Evolutionary conservation across 805 yeast species (phyloP).

Genomic region (Nakazawaea sp.): DNA sequence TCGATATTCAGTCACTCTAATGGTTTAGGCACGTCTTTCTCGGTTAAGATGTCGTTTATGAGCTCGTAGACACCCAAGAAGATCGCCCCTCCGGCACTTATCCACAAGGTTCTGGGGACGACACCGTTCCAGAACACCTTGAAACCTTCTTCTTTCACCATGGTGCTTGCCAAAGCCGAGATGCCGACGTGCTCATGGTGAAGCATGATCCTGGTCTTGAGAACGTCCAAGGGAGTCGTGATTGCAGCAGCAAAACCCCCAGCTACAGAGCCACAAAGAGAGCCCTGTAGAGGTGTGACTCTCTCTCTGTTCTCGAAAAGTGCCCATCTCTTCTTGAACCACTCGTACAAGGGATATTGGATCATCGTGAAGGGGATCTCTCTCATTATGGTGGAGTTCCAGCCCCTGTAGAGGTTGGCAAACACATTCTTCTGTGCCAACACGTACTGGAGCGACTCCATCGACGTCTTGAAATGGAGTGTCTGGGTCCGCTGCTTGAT

Average conservation of each 20-base stretch:
- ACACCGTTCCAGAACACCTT: slow-evolving; percentile 73
- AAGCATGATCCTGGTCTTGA: slow-evolving; percentile 84
- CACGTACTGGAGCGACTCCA: slow-evolving; percentile 58
- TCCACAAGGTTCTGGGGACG: slow-evolving; percentile 97
- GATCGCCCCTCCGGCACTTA: slow-evolving; percentile 96
- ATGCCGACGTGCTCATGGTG: slow-evolving; percentile 42
- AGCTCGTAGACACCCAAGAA: slow-evolving; percentile 91
- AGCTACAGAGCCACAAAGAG: slow-evolving; percentile 75
- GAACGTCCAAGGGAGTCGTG: slow-evolving; percentile 75
- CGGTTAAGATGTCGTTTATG: slow-evolving; percentile 28
- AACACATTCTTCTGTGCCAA: slow-evolving; percentile 51
- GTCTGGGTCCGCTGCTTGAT: slow-evolving; percentile 94
- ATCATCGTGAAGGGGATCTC: slow-evolving; percentile 96
- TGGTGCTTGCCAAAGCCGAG: slow-evolving; percentile 36
- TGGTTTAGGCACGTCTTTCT: no score
- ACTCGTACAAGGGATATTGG: slow-evolving; percentile 92
- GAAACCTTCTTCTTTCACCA: slow-evolving; percentile 69
- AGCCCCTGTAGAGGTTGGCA: slow-evolving; percentile 84
- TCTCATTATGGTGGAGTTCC: slow-evolving; percentile 86
- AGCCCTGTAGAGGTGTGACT: slow-evolving; percentile 67
- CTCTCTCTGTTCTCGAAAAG: slow-evolving; percentile 28
- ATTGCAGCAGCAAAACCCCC: slow-evolving; percentile 79
- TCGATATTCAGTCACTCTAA: background rate
- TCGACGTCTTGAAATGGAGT: slow-evolving; percentile 47
- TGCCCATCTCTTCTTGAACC: slow-evolving; percentile 58